These are phyloP conservation scores for Rutstroemia sydowiana DNA, from an alignment of 2,329 filamentous ascomycete genomes.

Conservation along the genomic window DNA sequence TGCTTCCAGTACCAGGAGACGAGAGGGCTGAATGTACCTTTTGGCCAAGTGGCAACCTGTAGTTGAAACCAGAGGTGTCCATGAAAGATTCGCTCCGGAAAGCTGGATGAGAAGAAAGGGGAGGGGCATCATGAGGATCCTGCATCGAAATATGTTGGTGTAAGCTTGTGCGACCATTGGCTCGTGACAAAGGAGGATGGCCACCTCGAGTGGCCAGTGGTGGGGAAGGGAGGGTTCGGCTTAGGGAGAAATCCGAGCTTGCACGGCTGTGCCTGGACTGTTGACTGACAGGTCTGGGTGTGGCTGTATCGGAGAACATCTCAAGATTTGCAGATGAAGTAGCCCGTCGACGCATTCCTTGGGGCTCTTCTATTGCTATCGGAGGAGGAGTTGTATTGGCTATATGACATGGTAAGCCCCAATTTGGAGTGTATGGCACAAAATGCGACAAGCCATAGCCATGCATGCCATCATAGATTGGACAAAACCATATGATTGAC, in stretches of 20 bases:
- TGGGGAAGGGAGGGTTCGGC: constrained; percentile 46
- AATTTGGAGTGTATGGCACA: not conserved
- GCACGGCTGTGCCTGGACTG: constrained; percentile 62
- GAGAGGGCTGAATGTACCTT: constrained; percentile 18
- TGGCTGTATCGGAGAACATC: constrained; percentile 41
- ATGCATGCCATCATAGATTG: too few relatives aligned
- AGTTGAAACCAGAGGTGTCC: constrained; percentile 16
- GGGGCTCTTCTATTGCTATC: constrained; percentile 30
- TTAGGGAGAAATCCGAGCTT: constrained; percentile 61
- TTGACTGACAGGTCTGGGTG: constrained; percentile 48
- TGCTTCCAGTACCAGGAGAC: constrained; percentile 16
- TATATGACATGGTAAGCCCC: not conserved
- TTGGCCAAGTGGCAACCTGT: constrained; percentile 9
- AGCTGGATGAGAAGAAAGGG: constrained; percentile 27
- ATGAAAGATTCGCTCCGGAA: constrained; percentile 24
- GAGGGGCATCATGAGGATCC: constrained; percentile 26
- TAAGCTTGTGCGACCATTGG: constrained; percentile 28
- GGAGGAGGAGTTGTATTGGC: not conserved
- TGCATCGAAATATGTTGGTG: constrained; percentile 25
- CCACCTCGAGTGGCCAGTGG: constrained; percentile 31
- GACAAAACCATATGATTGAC: too few relatives aligned
- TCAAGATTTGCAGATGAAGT: constrained; percentile 57
- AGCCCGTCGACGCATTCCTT: constrained; percentile 42
- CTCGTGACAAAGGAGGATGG: constrained; percentile 26
- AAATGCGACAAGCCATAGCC: not conserved